Base-by-base conservation (phyloP, 495 filamentous ascomycete genomes). In the Penicillium lividum region DNA sequence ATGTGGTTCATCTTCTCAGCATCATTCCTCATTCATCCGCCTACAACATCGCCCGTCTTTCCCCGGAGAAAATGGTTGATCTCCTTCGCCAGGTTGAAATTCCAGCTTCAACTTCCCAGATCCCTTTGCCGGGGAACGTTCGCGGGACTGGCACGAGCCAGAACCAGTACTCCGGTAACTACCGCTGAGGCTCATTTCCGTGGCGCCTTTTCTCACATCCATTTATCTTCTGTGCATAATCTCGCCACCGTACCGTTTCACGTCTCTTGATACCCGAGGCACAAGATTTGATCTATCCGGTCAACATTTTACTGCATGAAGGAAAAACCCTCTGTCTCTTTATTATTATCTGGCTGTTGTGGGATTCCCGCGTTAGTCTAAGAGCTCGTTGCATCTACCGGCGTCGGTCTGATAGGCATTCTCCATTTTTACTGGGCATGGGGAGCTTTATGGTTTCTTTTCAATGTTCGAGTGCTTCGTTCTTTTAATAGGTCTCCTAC, bases 1-100 rank as follows among this genome's bases (percentile, higher is more conserved):
- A 92, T 51, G 82, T 98, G 53, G 88, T 85, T 9, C 88, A 92
- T 66, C 79, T 98, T 18, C 75, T 98, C 29, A 86, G 88, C 63
- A 86, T 92, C 60, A 88, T 98, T 36, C 94, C 94, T 9, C 74
- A 83, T 16, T 86, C 91, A 13, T 85, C 90, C 16, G 70, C 81
- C 3, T 97, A 94, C 70, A 80, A 84, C 56, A 80, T 76, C 58
- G 81, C 71, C 58, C 77, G 82, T 16, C 89, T 97, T 65, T 86
- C 80, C 55, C 75, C 93, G 5, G 82, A 84, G 58, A 83, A 81
- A 60, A 77, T 96, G 75, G 86, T 97, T 6, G 82, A 85, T 11
- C 80, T 96, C 22, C 73, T 98, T 29, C 84, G 83, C 29, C 80
- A 83, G 50, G 82, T 86, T 6, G 72, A 83, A 4, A 77, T 95